Evolutionary conservation across 495 filamentous ascomycete species (phyloP).

Genomic region (Hyaloscypha finlandica): DNA sequence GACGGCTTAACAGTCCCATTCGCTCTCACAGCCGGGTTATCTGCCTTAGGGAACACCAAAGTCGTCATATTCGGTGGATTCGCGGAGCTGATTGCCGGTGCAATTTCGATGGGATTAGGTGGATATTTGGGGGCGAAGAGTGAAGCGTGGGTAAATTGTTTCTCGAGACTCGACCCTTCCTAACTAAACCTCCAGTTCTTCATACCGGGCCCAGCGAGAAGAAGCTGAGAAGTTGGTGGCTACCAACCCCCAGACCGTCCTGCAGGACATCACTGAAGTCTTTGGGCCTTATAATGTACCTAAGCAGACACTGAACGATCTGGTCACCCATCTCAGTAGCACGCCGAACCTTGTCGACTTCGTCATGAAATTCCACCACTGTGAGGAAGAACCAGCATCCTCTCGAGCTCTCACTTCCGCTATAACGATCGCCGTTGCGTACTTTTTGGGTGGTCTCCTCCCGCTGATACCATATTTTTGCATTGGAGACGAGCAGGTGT

Average conservation of each 20-base stretch:
- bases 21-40: constrained; percentile 63
- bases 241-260: constrained; percentile 27
- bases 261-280: constrained; percentile 44
- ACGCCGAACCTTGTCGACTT: constrained; percentile 54
- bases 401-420: constrained; percentile 60
- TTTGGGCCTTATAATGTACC: constrained; percentile 60
- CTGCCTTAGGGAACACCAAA: constrained; percentile 59
- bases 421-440: constrained; percentile 65
- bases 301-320: constrained; percentile 42
- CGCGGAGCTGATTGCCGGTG: constrained; percentile 66
- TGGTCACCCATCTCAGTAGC: constrained; percentile 49
- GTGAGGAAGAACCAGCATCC: constrained; percentile 49
- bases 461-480: constrained; percentile 80
- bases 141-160: constrained; percentile 53
- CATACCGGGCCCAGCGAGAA: constrained; percentile 27
- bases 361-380: constrained; percentile 61
- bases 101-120: constrained; percentile 71
- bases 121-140: constrained; percentile 72
- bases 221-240: constrained; percentile 30
- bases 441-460: constrained; percentile 72
- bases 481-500: constrained; percentile 55
- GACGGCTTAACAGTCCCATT: constrained; percentile 69
- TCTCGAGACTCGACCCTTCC: neutral
- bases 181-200: constrained; percentile 29
- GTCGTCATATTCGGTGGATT: constrained; percentile 71